Evolutionary conservation across 768 basidiomycete genomes (phyloP).

Genomic region (Thelephora aurantiotincta): DNA sequence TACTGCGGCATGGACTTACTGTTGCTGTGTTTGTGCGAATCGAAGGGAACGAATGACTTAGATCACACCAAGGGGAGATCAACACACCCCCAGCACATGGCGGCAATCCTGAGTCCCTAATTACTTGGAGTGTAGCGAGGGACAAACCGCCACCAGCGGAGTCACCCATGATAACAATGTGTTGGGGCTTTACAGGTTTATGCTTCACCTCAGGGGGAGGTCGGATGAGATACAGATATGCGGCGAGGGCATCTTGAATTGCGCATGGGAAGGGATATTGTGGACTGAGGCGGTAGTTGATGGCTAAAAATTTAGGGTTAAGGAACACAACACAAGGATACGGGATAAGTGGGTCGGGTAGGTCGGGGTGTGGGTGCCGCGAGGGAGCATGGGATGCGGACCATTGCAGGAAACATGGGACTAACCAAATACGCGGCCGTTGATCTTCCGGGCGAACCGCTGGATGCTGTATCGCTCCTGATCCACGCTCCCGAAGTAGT

Average conservation of each 20-base stretch:
- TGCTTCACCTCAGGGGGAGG: conserved; percentile 75
- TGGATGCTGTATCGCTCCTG: conserved; percentile 70
- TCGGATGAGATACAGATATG: conserved; percentile 82
- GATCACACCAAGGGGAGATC: conserved; percentile 85
- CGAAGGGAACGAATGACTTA: conserved; percentile 94
- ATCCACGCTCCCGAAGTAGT: conserved; percentile 72
- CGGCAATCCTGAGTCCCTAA: conserved; percentile 76
- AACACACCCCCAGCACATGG: conserved; percentile 78
- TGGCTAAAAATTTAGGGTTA: conserved; percentile 25
- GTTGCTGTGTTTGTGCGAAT: conserved; percentile 75
- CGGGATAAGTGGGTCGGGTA: no score
- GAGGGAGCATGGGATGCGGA: no score
- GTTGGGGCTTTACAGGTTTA: conserved; percentile 61
- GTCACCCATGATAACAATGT: conserved; percentile 81
- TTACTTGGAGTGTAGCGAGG: conserved; percentile 70
- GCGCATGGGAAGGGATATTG: conserved; percentile 96
- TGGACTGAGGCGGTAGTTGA: conserved; percentile 81
- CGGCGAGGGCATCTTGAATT: conserved; percentile 77
- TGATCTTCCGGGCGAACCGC: conserved; percentile 83
- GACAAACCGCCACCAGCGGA: conserved; percentile 87
- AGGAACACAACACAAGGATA: conserved; percentile 3
- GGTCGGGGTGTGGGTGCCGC: no score
- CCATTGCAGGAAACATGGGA: not conserved
- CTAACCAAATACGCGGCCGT: conserved; percentile 74
- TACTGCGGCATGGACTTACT: conserved; percentile 24